phyloP scores from a whole-genome alignment of 2,329 filamentous ascomycete genomes.

The Myriosclerotinia curreyana region DNA sequence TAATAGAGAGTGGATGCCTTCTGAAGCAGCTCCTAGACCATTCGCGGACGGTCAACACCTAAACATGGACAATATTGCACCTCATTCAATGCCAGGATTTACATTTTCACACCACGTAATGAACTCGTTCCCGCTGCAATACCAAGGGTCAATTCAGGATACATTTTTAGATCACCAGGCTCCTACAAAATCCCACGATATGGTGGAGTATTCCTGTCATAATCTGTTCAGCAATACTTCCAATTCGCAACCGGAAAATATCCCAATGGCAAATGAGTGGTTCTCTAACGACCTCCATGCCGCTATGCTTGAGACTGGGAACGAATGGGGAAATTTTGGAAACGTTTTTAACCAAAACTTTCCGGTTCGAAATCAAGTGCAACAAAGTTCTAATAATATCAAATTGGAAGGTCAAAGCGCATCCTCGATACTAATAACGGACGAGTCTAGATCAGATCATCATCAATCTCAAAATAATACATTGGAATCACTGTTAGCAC shows the following conservation, averaged over 20 bases:
- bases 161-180: conserved; percentile 1
- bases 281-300: conserved; percentile 34
- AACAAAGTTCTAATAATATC: not conserved
- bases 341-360: conserved; percentile 21
- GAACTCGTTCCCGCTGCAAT: conserved; percentile 5
- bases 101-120: conserved; percentile 3
- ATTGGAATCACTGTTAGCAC: not conserved
- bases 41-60: not conserved
- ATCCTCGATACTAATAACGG: not conserved
- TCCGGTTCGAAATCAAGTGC: conserved; percentile 1
- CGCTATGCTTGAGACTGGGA: conserved; percentile 32
- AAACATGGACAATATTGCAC: not conserved
- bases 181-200: not conserved
- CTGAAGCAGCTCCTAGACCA: conserved; percentile 6
- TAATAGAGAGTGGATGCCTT: not conserved
- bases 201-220: not conserved
- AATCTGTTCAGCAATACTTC: not conserved
- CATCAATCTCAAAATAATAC: conserved; percentile 1
- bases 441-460: not conserved
- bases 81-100: not conserved
- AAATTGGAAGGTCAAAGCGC: conserved; percentile 1
- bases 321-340: conserved; percentile 26
- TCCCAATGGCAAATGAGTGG: conserved; percentile 25
- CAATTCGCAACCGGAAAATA: conserved; percentile 20
- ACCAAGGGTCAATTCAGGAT: conserved; percentile 12